These are phyloP conservation scores for Rhizophora apiculata DNA, from an alignment of 345 rosid species.

Conservation along the genomic window DNA sequence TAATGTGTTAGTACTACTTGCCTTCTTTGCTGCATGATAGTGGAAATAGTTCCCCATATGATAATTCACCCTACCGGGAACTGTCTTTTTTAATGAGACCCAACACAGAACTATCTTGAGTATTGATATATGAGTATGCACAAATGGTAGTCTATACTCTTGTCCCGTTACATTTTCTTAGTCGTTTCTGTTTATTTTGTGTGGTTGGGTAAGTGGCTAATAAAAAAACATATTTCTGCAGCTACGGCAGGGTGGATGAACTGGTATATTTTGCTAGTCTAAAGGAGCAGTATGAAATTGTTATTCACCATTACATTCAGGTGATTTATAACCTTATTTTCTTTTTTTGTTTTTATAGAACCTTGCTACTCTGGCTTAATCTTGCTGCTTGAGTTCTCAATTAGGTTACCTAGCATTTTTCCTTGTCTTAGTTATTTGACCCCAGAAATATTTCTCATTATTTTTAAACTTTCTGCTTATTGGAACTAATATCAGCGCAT, in stretches of 20 bases:
- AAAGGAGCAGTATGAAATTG: slow-evolving; percentile 92
- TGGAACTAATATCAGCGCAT: too few species aligned
- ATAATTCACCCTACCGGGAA: not conserved
- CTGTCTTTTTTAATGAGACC: not conserved
- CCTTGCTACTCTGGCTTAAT: not conserved
- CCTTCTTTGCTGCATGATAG: not conserved
- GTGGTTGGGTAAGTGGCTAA: not conserved
- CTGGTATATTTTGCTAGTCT: slow-evolving; percentile 91
- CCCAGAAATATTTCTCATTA: too few species aligned
- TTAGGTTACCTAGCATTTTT: not conserved
- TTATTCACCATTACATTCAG: slow-evolving; percentile 87
- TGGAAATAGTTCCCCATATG: not conserved
- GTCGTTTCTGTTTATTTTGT: not conserved
- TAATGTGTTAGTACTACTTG: too few species aligned
- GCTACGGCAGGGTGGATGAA: slow-evolving; percentile 96
- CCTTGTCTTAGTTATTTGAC: not conserved
- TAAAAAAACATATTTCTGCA: slow-evolving; percentile 31
- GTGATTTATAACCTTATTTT: slow-evolving; percentile 27
- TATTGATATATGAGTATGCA: not conserved
- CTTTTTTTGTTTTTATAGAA: too few species aligned
- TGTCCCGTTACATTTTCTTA: not conserved
- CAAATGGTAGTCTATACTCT: not conserved
- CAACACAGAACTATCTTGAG: not conserved
- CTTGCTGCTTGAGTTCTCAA: not conserved
- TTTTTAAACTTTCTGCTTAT: too few species aligned